Percentiles rank a stretch among this genome's conserved stretches.
Conservation (phyloP, 768 basidiomycete genomes). For the Dacryopinax spathularia region DNA sequence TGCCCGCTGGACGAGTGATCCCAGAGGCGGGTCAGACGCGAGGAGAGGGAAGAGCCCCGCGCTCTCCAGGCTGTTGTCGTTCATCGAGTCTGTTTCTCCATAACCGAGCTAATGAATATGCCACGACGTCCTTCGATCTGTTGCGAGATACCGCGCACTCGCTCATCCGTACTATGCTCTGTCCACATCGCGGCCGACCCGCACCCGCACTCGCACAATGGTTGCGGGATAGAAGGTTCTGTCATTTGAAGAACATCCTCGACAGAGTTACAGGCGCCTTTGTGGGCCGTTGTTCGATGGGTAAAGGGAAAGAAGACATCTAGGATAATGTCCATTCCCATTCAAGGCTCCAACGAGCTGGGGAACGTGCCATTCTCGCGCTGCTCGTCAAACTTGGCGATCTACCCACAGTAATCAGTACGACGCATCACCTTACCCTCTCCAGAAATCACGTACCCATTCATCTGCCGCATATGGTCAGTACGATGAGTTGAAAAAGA, state of each 20-base stretch:
- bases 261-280: neutral
- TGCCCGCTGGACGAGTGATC: no score
- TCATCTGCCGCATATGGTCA: slow-evolving; percentile 42
- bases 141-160: no score
- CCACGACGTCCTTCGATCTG: no score
- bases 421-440: slow-evolving; percentile 10
- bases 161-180: no score
- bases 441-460: slow-evolving; percentile 48
- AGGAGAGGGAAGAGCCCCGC: no score
- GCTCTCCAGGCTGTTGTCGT: no score
- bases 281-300: neutral
- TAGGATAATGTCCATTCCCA: neutral
- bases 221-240: no score
- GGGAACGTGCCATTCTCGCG: slow-evolving; percentile 88
- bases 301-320: neutral
- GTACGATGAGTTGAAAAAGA: slow-evolving; percentile 1
- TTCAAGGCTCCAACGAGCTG: slow-evolving; percentile 67
- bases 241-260: neutral
- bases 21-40: no score
- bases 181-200: no score
- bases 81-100: no score
- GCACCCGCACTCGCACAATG: no score
- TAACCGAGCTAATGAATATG: no score
- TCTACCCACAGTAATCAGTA: slow-evolving; percentile 32
- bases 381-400: slow-evolving; percentile 85